These are phyloP conservation scores for Metarhizium album DNA, from an alignment of 2,329 filamentous ascomycete genomes.

Conservation along the genomic window DNA sequence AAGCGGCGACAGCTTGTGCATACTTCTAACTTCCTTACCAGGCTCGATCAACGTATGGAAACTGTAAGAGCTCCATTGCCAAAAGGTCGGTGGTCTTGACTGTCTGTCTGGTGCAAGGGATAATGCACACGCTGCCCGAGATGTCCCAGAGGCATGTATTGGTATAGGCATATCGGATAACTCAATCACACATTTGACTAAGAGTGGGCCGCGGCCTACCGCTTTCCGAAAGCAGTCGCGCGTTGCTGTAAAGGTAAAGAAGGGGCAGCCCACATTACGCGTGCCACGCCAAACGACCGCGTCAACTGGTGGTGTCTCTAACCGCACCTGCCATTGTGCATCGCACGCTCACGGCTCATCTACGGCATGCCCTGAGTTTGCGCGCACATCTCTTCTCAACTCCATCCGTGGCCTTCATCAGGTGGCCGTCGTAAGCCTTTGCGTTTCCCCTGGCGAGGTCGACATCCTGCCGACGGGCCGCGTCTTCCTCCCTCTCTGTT, in stretches of 20 bases:
- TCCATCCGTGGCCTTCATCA: not conserved
- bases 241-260: not conserved
- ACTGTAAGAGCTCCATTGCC: too few relatives aligned
- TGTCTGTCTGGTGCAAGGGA: too few relatives aligned
- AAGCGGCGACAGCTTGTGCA: too few relatives aligned
- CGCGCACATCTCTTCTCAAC: not conserved
- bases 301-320: not conserved
- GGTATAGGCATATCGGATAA: too few relatives aligned
- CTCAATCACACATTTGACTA: too few relatives aligned
- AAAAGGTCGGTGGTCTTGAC: too few relatives aligned
- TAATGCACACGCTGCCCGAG: too few relatives aligned
- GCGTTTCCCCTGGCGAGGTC: not conserved
- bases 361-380: not conserved
- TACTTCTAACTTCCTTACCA: too few relatives aligned
- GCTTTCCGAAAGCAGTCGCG: too few relatives aligned
- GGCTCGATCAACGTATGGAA: too few relatives aligned
- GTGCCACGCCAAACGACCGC: not conserved
- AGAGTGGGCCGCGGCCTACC: too few relatives aligned
- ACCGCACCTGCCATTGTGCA: not conserved
- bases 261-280: not conserved
- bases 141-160: too few relatives aligned
- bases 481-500: constrained; percentile 12
- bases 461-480: not conserved
- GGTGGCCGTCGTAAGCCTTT: not conserved
- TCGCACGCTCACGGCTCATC: not conserved